Conservation (phyloP, 2,329 filamentous ascomycete genomes). For the Cytospora piceae region DNA sequence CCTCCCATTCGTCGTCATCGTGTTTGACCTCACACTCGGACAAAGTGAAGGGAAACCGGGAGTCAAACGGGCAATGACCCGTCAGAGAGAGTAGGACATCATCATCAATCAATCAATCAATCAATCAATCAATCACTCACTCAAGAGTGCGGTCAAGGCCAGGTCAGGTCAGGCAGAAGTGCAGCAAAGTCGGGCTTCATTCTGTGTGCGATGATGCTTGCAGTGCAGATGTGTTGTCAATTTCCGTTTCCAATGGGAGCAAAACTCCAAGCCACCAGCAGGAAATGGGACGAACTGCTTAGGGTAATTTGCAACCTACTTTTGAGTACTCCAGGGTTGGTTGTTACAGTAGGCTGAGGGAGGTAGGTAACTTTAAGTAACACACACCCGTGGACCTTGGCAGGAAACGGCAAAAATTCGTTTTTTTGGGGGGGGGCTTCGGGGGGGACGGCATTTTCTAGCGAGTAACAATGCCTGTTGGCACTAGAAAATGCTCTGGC, state of each 20-base stretch:
- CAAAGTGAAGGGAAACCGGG: background rate
- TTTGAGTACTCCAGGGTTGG: no score
- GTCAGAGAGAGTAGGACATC: background rate
- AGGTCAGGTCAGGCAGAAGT: conserved; percentile 50
- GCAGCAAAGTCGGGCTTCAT: conserved; percentile 47
- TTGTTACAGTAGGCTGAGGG: background rate
- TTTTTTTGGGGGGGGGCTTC: background rate
- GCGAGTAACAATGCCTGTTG: conserved; percentile 30
- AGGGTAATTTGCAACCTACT: background rate
- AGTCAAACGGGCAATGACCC: background rate
- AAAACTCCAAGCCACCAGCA: conserved; percentile 11
- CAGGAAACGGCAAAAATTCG: conserved; percentile 19
- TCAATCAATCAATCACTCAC: background rate
- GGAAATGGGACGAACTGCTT: conserved; percentile 13
- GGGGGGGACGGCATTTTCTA: conserved; percentile 22
- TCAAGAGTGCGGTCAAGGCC: conserved; percentile 11
- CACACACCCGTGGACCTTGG: background rate
- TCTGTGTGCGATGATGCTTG: conserved; percentile 49
- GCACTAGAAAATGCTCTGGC: conserved; percentile 21
- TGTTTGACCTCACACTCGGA: background rate
- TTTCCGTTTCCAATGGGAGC: conserved; percentile 2
- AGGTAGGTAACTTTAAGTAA: background rate
- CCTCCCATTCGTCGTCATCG: background rate
- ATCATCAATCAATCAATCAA: conserved; percentile 1
- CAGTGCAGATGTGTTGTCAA: conserved; percentile 4